These are phyloP conservation scores for Vigna reflexopilosa DNA, from an alignment of 306 rosid genomes.

Conservation along the genomic window DNA sequence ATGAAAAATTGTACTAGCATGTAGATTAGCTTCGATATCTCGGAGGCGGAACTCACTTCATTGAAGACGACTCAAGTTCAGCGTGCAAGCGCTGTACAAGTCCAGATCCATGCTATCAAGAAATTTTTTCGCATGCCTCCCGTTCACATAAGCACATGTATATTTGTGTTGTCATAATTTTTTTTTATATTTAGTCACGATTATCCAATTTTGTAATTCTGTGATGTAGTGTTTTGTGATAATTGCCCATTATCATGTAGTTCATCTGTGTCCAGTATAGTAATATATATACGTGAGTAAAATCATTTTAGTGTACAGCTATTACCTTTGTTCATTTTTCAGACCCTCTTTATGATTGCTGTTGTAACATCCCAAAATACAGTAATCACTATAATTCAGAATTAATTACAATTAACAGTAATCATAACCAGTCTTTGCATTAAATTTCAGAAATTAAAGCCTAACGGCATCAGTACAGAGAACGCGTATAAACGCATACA, in stretches of 20 bases:
- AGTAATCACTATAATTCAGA: too few species aligned
- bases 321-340: constrained; percentile 25
- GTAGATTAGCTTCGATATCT: constrained; percentile 38
- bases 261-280: constrained; percentile 38
- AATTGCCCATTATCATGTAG: constrained; percentile 41
- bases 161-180: constrained; percentile 58
- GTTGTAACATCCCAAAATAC: too few species aligned
- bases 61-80: constrained; percentile 44
- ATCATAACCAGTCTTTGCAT: too few species aligned
- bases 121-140: constrained; percentile 12
- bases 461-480: too few species aligned
- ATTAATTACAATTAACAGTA: too few species aligned
- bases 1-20: constrained; percentile 35
- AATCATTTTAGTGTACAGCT: constrained; percentile 44
- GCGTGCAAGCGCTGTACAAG: constrained; percentile 60
- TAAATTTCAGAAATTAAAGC: too few species aligned
- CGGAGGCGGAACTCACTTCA: constrained; percentile 44
- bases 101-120: constrained; percentile 40
- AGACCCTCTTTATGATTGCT: neutral
- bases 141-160: constrained; percentile 58
- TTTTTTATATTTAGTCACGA: constrained; percentile 44
- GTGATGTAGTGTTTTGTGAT: constrained; percentile 55
- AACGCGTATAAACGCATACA: too few species aligned
- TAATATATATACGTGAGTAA: constrained; percentile 30
- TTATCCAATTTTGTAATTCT: constrained; percentile 67